Base-by-base conservation (phyloP, 2,329 filamentous ascomycete genomes). In the Talaromyces sp. region DNA sequence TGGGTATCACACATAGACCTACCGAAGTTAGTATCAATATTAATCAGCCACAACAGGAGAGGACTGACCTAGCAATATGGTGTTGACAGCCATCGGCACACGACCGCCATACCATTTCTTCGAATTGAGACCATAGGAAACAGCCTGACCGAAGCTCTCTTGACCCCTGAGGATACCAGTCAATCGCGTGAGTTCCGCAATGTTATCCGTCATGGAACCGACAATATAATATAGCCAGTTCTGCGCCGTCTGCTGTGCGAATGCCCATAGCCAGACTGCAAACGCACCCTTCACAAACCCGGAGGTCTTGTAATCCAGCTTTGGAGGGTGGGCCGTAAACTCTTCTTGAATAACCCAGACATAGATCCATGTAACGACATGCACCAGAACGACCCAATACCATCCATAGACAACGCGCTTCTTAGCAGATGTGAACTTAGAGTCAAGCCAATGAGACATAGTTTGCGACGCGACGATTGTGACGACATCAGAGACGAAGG, bases 221-320 rank as follows among this genome's bases (percentile, higher is more conserved):
- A 86, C 73, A 19, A 86, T 74, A 68, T 85, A 86, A 67, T 86
- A 86, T 0, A 86, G 75, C 82, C 82, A 85, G 62, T 85, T 86
- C 70, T 86, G 83, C 22, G 85, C 70, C 0, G 81, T 76, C 69
- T 86, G 83, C 2, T 82, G 76, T 2, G 83, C 75, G 67, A 85
- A 85, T 61, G 71, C 73, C 82, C 82, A 83, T 0, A 83, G 74
- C 0, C 82, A 71, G 1, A 83, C 67, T 2, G 83, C 82, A 59
- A 83, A 84, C 65, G 83, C 79, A 0, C 81, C 82, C 64, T 83
- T 76, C 0, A 75, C 72, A 19, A 82, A 84, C 0, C 82, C 82
- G 24, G 76, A 72, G 37, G 76, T 76, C 1, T 72, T 69, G 77
- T 80, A 82, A 62, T 82, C 80, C 43, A 76, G 72, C 0, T 72